Base-by-base conservation (phyloP, 495 filamentous ascomycete genomes). In the Trichoderma parareesei region DNA sequence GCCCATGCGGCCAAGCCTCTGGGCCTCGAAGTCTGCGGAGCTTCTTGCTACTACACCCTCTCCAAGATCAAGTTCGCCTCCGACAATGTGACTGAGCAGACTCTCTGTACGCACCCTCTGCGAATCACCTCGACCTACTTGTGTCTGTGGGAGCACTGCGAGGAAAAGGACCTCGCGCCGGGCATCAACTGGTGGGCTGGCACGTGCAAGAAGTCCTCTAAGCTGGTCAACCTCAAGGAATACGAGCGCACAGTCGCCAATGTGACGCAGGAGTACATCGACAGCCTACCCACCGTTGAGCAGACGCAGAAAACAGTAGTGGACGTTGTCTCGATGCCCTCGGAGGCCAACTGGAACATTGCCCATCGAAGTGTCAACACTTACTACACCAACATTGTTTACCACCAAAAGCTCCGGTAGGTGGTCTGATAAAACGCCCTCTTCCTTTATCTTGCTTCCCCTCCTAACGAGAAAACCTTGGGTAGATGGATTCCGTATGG, bases 21-120 rank as follows among this genome's bases (percentile, higher is more conserved):
- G 8, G 20, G 53, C 2, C 10, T 18, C 20, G 8, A 57, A 14
- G 53, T 57, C 16, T 57, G 53, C 33, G 53, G 20, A 6, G 53
- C 53, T 57, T 57, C 53, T 14, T 57, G 53, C 53, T 57, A 57
- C 27, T 57, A 57, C 53, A 35, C 53, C 20, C 37, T 57, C 3
- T 7, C 14, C 53, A 57, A 57, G 53, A 35, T 14, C 6, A 57
- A 57, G 9, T 57, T 57, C 53, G 20, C 33, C 8, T 57, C 53
- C 2, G 33, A 33, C 11, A 57, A 57, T 27, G 18, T n/a, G 0
- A 57, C 53, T 8, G 53, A 57, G 8, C 27, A 57, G 27, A 57
- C 53, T 5, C 53, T 57, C 37, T 57, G 53, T 27, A 57, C 53
- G 37, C 53, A 57, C 10, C 53, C 53, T 9, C 18, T 57, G 27